A percentile compares a stretch with the other conserved stretches of the same genome.
Evolutionary conservation across 2,329 filamentous ascomycete species (phyloP).

Genomic region (Clarireedia paspali): DNA sequence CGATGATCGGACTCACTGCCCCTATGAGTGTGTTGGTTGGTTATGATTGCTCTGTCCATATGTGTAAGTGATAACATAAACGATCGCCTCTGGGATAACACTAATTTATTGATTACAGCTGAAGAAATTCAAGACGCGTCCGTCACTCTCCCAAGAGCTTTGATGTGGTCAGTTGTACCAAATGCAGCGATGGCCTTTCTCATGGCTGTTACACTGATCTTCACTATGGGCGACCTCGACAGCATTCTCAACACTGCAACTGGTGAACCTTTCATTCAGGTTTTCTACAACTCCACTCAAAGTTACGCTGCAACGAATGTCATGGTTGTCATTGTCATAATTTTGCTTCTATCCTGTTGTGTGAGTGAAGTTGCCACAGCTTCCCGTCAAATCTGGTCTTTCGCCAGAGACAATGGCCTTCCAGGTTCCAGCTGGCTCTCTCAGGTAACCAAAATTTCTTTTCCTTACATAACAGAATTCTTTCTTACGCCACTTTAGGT

Average conservation of each 20-base stretch:
- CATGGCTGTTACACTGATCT: constrained; percentile 34
- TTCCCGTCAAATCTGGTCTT: constrained; percentile 34
- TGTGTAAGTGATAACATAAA: constrained; percentile 23
- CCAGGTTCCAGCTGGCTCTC: constrained; percentile 33
- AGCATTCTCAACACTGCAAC: constrained; percentile 24
- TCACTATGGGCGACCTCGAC: constrained; percentile 31
- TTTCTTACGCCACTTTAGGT: constrained; percentile 3
- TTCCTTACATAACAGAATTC: constrained; percentile 24
- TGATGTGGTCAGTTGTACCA: constrained; percentile 30
- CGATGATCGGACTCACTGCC: constrained; percentile 32
- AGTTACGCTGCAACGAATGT: constrained; percentile 35
- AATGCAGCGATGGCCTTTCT: constrained; percentile 33
- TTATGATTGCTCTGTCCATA: constrained; percentile 27
- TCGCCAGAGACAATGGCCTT: constrained; percentile 36
- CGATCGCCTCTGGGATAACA: background rate
- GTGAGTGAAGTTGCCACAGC: constrained; percentile 30
- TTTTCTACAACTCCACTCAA: constrained; percentile 22
- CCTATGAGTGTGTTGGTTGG: constrained; percentile 25
- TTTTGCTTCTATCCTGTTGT: constrained; percentile 31
- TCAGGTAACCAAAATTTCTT: constrained; percentile 25
- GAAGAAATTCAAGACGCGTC: constrained; percentile 43
- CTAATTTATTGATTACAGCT: constrained; percentile 15
- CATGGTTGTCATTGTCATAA: constrained; percentile 37
- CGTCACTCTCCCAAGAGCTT: constrained; percentile 36
- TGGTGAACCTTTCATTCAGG: constrained; percentile 30